phyloP scores from a whole-genome alignment of 2,329 filamentous ascomycete species.

The Pseudogymnoascus sp. region DNA sequence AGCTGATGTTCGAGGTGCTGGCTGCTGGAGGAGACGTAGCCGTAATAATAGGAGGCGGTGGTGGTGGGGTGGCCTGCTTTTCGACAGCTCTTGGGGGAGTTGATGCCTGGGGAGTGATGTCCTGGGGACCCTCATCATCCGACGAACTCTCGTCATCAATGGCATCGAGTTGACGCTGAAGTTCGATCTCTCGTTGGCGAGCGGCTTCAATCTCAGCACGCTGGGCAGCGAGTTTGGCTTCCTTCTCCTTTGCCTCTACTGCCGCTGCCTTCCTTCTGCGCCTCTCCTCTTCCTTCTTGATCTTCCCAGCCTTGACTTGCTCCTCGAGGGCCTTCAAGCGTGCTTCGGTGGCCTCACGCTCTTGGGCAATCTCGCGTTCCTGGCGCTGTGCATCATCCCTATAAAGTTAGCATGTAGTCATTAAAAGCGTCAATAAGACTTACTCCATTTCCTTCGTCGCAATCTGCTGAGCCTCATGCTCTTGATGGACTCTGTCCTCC shows the following conservation, averaged over 20 bases:
- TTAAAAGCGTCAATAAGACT: conserved; percentile 35
- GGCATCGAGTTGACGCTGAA: conserved; percentile 76
- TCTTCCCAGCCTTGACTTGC: conserved; percentile 84
- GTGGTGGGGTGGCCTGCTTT: conserved; percentile 43
- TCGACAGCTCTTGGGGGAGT: conserved; percentile 49
- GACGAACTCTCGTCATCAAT: conserved; percentile 68
- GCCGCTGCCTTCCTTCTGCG: conserved; percentile 80
- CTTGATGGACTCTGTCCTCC: conserved; percentile 56
- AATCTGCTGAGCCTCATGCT: conserved; percentile 67
- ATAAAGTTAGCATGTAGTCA: conserved; percentile 18
- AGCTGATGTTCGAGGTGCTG: conserved; percentile 35
- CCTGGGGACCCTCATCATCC: conserved; percentile 70
- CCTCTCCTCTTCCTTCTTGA: conserved; percentile 96
- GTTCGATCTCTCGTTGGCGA: conserved; percentile 78
- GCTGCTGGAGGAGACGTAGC: conserved; percentile 39
- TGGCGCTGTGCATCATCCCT: conserved; percentile 68
- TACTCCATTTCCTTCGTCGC: conserved; percentile 76
- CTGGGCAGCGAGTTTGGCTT: conserved; percentile 72
- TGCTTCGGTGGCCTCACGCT: conserved; percentile 72
- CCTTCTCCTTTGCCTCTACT: conserved; percentile 81
- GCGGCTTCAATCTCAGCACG: conserved; percentile 89
- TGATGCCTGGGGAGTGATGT: conserved; percentile 55
- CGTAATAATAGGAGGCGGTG: conserved; percentile 42
- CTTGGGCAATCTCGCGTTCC: conserved; percentile 71
- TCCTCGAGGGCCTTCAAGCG: conserved; percentile 86